Conservation (phyloP, 1,139 yeast genomes). For the Taiozyma onychis region DNA sequence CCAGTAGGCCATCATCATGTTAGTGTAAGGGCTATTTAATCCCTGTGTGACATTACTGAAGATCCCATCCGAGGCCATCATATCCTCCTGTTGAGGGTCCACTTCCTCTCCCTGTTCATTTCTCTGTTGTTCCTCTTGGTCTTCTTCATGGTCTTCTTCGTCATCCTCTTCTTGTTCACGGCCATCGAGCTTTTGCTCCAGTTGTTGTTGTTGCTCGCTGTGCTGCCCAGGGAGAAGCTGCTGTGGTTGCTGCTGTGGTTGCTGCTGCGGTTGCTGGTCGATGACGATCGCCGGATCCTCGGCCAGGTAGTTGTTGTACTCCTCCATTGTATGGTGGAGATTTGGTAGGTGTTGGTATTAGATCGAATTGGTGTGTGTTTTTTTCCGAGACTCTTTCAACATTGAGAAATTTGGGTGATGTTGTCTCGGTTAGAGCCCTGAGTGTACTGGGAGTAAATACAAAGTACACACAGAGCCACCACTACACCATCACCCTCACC, state of each 20-base stretch:
- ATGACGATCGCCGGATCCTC: constrained; percentile 18
- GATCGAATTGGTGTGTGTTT: no score
- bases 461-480: background rate
- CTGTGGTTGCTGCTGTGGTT: constrained; percentile 6
- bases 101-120: constrained; percentile 5
- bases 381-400: background rate
- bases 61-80: constrained; percentile 51
- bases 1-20: constrained; percentile 94
- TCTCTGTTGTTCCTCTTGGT: constrained; percentile 7
- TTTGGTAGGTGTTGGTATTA: background rate
- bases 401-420: background rate
- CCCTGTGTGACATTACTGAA: constrained; percentile 96
- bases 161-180: no score
- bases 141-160: constrained; percentile 3
- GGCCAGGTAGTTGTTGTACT: constrained; percentile 9
- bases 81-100: constrained; percentile 25
- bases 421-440: no score
- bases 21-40: constrained; percentile 71
- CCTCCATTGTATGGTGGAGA: background rate
- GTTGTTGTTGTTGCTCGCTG: constrained; percentile 2
- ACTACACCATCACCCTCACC: background rate
- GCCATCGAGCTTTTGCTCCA: no score
- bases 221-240: constrained; percentile 3
- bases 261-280: constrained; percentile 9
- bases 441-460: no score